Evolutionary conservation across 2,329 filamentous ascomycete genomes (phyloP).

Genomic region (Pseudogymnoascus sp.): DNA sequence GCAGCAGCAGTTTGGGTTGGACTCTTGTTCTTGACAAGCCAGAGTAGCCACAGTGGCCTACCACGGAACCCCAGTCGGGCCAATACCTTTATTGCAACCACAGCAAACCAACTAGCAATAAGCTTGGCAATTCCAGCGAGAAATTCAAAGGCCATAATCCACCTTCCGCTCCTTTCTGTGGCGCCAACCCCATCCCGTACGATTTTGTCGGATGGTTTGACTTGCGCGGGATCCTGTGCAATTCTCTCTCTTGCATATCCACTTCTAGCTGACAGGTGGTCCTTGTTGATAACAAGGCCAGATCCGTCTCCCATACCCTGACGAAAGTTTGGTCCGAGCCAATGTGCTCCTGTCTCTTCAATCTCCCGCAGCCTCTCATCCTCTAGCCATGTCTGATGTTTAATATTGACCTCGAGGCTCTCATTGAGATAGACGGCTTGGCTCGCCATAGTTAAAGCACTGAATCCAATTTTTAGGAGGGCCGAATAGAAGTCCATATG

Average conservation of each 20-base stretch:
- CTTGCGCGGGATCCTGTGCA: conserved; percentile 45
- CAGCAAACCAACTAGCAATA: conserved; percentile 37
- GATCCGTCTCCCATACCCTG: conserved; percentile 24
- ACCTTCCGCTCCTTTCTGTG: conserved; percentile 68
- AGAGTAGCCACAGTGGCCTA: conserved; percentile 56
- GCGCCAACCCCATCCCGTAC: conserved; percentile 65
- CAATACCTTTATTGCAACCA: conserved; percentile 34
- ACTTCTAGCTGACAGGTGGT: conserved; percentile 38
- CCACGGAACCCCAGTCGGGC: conserved; percentile 51
- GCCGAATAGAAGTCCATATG: conserved; percentile 96
- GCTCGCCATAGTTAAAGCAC: conserved; percentile 82
- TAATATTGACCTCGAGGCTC: conserved; percentile 66
- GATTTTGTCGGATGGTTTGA: conserved; percentile 36
- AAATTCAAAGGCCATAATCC: conserved; percentile 70
- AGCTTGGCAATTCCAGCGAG: conserved; percentile 66
- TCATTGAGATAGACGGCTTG: conserved; percentile 96
- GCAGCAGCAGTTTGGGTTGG: conserved; percentile 8
- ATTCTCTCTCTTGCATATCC: conserved; percentile 66
- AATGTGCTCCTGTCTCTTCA: conserved; percentile 40
- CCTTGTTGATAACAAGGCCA: conserved; percentile 24
- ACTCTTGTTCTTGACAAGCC: conserved; percentile 20
- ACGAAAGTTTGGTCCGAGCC: conserved; percentile 27
- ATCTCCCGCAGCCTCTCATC: conserved; percentile 76
- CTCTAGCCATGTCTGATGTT: conserved; percentile 81
- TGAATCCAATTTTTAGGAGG: conserved; percentile 77